A percentile compares a stretch with the other conserved stretches of the same genome.
Conservation (phyloP, 306 rosid species). For the Pyrus bretschneideri region DNA sequence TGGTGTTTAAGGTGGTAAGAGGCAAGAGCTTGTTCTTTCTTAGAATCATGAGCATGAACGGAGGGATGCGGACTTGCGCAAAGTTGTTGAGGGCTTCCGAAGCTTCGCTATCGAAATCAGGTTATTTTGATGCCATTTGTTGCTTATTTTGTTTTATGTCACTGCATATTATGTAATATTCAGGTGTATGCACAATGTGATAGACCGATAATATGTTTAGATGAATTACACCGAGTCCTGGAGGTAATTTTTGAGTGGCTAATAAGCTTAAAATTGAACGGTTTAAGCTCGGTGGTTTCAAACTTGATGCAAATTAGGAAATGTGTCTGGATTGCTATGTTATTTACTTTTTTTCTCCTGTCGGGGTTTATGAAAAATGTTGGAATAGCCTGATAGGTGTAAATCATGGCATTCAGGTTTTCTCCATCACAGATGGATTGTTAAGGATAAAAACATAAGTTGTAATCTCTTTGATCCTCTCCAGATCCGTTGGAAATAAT, state of each 20-base stretch:
- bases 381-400: background rate
- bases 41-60: slow-evolving; percentile 5
- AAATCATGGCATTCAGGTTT: background rate
- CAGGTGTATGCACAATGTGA: background rate
- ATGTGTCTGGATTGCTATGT: background rate
- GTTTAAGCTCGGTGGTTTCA: background rate
- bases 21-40: background rate
- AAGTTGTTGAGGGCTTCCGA: slow-evolving; percentile 20
- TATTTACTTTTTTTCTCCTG: background rate
- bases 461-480: background rate
- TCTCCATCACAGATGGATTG: background rate
- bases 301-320: background rate
- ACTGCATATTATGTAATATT: background rate
- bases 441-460: background rate
- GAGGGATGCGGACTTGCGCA: slow-evolving; percentile 21
- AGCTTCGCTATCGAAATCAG: slow-evolving; percentile 17
- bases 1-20: background rate
- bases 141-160: background rate
- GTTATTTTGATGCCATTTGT: background rate
- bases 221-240: background rate
- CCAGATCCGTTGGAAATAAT: too few relatives aligned
- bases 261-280: background rate
- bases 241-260: background rate
- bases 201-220: background rate
- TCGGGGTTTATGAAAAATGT: background rate